These are phyloP conservation scores for Nyctanthes arbortristis DNA, from an alignment of 257 asterid genomes.

Conservation along the genomic window DNA sequence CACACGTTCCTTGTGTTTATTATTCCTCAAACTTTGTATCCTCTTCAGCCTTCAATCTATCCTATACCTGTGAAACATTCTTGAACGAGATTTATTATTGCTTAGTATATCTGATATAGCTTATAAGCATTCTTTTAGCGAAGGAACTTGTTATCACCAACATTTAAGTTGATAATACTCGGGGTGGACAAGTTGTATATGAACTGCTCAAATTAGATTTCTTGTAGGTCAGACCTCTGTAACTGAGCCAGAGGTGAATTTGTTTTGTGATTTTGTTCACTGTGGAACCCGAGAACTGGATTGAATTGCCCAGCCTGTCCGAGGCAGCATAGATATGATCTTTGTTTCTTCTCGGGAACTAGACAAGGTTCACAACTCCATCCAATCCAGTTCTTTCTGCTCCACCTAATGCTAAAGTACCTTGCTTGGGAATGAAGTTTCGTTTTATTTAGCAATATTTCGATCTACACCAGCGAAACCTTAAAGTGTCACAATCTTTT, in stretches of 20 bases:
- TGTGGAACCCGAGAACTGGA: neutral
- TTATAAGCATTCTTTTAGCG: slow-evolving; percentile 20
- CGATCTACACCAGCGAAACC: neutral
- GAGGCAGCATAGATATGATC: neutral
- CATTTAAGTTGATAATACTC: slow-evolving; percentile 6
- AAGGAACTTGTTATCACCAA: slow-evolving; percentile 8
- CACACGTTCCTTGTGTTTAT: slow-evolving; percentile 1
- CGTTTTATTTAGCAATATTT: neutral
- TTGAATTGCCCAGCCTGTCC: neutral
- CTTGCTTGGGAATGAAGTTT: neutral
- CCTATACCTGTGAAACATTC: neutral
- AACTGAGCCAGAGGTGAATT: neutral
- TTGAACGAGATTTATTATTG: slow-evolving; percentile 3
- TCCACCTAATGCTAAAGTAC: neutral
- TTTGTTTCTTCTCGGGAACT: neutral
- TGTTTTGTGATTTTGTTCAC: neutral
- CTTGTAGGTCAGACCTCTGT: neutral
- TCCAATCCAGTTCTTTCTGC: neutral
- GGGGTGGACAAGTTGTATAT: neutral
- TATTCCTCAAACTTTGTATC: slow-evolving; percentile 18
- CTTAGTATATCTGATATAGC: neutral
- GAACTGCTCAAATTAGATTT: slow-evolving; percentile 17
- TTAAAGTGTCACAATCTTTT: neutral
- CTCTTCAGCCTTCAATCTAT: neutral
- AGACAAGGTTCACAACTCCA: neutral